Conservation (phyloP, 345 rosid genomes). For the Adansonia digitata region DNA sequence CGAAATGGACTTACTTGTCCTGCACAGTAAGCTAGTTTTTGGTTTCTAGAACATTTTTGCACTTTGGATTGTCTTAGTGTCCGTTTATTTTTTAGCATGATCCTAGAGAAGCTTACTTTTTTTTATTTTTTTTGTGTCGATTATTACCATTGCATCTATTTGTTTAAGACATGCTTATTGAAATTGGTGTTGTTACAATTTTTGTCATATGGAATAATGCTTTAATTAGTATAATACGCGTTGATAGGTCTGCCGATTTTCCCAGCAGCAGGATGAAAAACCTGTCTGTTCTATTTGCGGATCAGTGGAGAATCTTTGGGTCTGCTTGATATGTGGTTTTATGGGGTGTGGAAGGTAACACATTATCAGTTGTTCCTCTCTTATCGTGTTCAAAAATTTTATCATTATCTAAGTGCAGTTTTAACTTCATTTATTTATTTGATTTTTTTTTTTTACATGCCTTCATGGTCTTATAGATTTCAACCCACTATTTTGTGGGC, state of each 20-base stretch:
- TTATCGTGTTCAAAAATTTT: background rate
- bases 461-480: conserved; percentile 6
- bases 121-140: background rate
- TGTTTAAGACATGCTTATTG: background rate
- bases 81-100: background rate
- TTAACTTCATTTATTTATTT: background rate
- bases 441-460: background rate
- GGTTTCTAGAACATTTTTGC: background rate
- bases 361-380: background rate
- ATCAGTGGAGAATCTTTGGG: conserved; percentile 78
- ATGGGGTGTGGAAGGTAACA: conserved; percentile 92
- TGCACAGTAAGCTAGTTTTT: conserved; percentile 61
- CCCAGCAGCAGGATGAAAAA: conserved; percentile 84
- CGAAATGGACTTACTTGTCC: conserved; percentile 89
- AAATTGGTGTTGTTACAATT: background rate
- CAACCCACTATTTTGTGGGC: background rate
- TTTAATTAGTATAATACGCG: background rate
- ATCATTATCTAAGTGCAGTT: background rate
- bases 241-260: conserved; percentile 73
- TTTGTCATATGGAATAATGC: background rate
- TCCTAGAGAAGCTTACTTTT: background rate
- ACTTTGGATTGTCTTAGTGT: background rate
- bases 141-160: background rate
- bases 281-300: conserved; percentile 77
- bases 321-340: conserved; percentile 89